Base-by-base conservation (phyloP, 1,139 yeast species). In the Pichia sp. region DNA sequence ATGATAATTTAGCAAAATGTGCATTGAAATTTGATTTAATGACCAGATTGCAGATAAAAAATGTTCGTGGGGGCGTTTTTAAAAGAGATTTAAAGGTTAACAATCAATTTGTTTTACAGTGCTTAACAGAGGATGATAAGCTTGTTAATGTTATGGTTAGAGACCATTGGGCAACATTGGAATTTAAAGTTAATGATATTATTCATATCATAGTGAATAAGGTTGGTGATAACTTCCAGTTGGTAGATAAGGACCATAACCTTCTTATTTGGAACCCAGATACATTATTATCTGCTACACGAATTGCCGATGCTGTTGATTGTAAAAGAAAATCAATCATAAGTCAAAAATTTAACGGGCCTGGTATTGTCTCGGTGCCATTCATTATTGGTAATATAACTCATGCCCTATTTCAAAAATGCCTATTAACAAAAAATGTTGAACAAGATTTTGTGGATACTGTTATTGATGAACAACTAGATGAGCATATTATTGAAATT, bases 191-290 rank as follows among this genome's bases (percentile, higher is more conserved):
- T 1, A 73, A 72, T 11, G 91, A 85, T 61, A 71, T 85, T 0
- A 69, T 85, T 14, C 87, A 85, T 62, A 65, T 85, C 3, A 71
- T 85, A n/a, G 53, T 56, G 3, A 53, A 51, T 8, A 36, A 51
- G 8, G 67, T 76, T 9, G 72, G 75, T 2, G 51, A 38, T 4
- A 70, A 73, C 45, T 67, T 73, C 10, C 65, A 65, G 36, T 52
- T 72, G 10, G 75, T 86, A 4, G 88, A 85, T 52, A 65, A 69
- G 34, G 79, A 79, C 51, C 67, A 74, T 28, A 82, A 85, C 56
- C 63, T 90, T 22, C 65, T 91, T 33, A 75, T 93, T 21, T 76
- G 94, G 75, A 80, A 87, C 56, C 99, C 99, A 0, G 99, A 93
- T 61, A 68, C 79, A 2, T 68, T 93, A 14, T 70, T 93, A 1